A percentile compares a stretch with the other conserved stretches of the same genome.
These are phyloP conservation scores for Brassica napus DNA, from an alignment of 345 rosid genomes.

Conservation along the genomic window Da-Ae NC_063451.1:16043501-16044000, in stretches of 20 bases:
- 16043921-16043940: not conserved
- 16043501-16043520: slow-evolving; percentile 32
- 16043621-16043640: slow-evolving; percentile 17
- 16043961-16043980: not conserved
- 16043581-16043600: slow-evolving; percentile 39
- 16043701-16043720: slow-evolving; percentile 24
- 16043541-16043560: slow-evolving; percentile 38
- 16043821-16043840: slow-evolving; percentile 34
- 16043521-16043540: slow-evolving; percentile 26
- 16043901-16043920: not conserved
- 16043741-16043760: slow-evolving; percentile 18
- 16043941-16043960: not conserved
- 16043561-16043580: slow-evolving; percentile 40
- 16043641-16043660: slow-evolving; percentile 27
- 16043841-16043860: slow-evolving; percentile 22
- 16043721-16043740: not conserved
- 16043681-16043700: slow-evolving; percentile 34
- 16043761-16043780: slow-evolving; percentile 21
- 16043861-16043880: slow-evolving; percentile 28
- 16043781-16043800: slow-evolving; percentile 32
- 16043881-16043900: not conserved
- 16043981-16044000: not conserved
- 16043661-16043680: slow-evolving; percentile 40
- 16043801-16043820: slow-evolving; percentile 29
- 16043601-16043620: slow-evolving; percentile 31